Evolutionary conservation across 768 basidiomycete genomes (phyloP), one percentile per base, ranked within the genome.

Genomic region (Hemileccinum impolitum): DNA sequence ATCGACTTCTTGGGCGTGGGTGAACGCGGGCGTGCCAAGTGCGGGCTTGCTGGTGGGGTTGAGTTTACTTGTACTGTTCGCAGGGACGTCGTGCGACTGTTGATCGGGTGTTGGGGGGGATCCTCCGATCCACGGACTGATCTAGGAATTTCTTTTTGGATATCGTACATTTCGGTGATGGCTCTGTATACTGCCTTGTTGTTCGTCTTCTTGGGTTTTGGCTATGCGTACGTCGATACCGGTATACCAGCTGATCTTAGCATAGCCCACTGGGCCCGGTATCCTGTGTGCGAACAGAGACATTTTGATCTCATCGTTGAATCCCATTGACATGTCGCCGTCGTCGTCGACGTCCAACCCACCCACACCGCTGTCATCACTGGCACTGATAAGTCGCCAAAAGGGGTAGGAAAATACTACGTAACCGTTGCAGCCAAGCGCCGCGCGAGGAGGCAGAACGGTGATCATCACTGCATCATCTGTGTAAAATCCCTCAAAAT

Each of bases 21-120:
- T 31, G 34, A 58, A 41, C 15, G 52, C 41, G 12, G 34, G 35
- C 4, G 39, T 51, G 25, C 48, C 59, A 7, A 42, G 43, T 8
- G 37, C 17, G 30, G 14, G 39, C 13, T 55, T 45, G 34, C 35
- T 61, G 2, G 28, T 39, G 18, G 13, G 32, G 23, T 44, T 59
- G 50, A 43, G 45, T n/a, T 38, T 53, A 18, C 30, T 63, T 38
- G 36, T 56, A n/a, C 10, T 60, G 37, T 46, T 56, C 19, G 44
- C 53, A 35, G 47, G 39, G 8, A 10, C 44, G 21, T 35, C 55
- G 37, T 53, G 40, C 19, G 49, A 37, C 47, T 34, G 38, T 36
- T 62, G 51, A 63, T 34, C 28, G 28, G 32, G 40, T 14, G 26
- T 48, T 26, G 37, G 14, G 12, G 12, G 19, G 14, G 13, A 31